Base-by-base conservation (phyloP, 345 rosid species). In the Citrus unshiu region DNA sequence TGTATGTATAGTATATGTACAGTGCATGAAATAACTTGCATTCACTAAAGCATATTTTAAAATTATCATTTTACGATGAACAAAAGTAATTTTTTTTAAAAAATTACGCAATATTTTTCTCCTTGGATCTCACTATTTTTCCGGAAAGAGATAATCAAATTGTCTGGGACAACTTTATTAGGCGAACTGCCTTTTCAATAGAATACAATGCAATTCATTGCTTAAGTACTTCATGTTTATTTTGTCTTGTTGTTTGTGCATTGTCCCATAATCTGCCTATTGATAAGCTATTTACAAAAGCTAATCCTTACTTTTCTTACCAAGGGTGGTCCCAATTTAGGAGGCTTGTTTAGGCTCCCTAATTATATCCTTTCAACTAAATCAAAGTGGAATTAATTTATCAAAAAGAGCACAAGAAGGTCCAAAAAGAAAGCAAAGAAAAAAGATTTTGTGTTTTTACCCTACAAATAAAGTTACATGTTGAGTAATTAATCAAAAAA, bases 211-310 rank as follows among this genome's bases (percentile, higher is more conserved):
- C 75, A 56, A 62, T 56, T 68, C 68, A 69, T 75, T 39, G 43
- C 18, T 25, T 66, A 76, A 75, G 63, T 78, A 76, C 79, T 54
- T 30, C 51, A 46, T 46, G 58, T 27, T 72, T 70, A 76, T 70
- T 83, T 84, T 86, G 87, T 88, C 90, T 88, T 83, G 82, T 86
- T 91, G 87, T 91, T 81, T 78, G 90, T 87, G 91, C 85, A 65
- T 5, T 70, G 60, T 70, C 82, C 77, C 77, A 73, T 83, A 39
- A 77, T 61, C 65, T 72, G 49, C 67, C 67, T 54, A 30, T 77
- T 67, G 80, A 78, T 74, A 56, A 69, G 62, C 70, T 75, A 61
- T 65, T 77, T 57, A 65, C 64, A 65, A 66, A 77, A 46, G 12
- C 61, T 68, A 73, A 74, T 77, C 78, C 18, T 59, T 49, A 37